Conservation (phyloP, 345 rosid genomes). For the Ceriops decandra region DNA sequence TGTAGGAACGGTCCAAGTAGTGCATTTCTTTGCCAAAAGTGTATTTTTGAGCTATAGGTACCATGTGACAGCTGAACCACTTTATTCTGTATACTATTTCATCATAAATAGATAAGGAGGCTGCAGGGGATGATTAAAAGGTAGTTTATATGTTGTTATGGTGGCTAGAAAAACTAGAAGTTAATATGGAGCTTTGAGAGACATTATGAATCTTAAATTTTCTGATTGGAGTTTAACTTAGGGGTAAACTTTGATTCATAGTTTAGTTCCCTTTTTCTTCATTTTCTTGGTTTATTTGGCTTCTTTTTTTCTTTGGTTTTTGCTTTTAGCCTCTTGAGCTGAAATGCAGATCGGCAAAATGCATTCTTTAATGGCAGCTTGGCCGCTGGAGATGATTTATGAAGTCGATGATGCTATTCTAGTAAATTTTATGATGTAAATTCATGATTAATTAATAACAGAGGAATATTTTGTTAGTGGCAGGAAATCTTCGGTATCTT, state of each 20-base stretch:
- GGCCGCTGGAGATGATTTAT: not conserved
- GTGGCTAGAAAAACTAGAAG: too few species aligned
- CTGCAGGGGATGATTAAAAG: too few species aligned
- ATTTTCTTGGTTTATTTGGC: not conserved
- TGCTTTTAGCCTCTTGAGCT: not conserved
- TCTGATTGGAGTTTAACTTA: not conserved
- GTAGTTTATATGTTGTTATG: too few species aligned
- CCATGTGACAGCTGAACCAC: too few species aligned
- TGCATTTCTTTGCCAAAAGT: too few species aligned
- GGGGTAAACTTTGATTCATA: not conserved
- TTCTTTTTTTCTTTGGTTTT: not conserved
- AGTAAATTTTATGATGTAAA: slow-evolving; percentile 17
- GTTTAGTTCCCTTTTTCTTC: not conserved
- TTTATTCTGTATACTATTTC: too few species aligned
- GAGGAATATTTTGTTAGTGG: slow-evolving; percentile 43
- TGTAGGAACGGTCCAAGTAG: not conserved
- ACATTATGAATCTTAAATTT: too few species aligned
- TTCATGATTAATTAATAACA: slow-evolving; percentile 25
- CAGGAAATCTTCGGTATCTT: slow-evolving; percentile 32
- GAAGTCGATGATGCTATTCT: not conserved
- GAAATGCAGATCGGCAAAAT: not conserved
- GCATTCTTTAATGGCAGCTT: slow-evolving; percentile 30
- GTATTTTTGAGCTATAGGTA: too few species aligned
- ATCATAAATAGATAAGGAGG: too few species aligned
- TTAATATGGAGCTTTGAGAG: too few species aligned